These are phyloP conservation scores for Pleurotus tuoliensis DNA, from an alignment of 768 basidiomycete genomes.

Conservation along the genomic window DNA sequence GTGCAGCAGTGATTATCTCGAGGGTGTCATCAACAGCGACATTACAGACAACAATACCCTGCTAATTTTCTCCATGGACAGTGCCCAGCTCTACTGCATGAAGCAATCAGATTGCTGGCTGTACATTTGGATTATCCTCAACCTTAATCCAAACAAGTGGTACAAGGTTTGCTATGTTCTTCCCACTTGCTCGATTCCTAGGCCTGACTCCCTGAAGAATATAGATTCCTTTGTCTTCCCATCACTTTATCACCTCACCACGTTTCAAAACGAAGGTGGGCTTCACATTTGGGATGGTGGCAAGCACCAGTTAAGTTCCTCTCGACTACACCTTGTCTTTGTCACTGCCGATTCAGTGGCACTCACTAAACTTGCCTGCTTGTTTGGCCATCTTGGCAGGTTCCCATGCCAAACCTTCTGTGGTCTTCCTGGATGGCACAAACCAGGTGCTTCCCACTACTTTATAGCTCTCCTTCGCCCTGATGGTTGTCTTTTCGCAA, in stretches of 20 bases:
- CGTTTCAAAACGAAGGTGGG: constrained; percentile 24
- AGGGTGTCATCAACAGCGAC: constrained; percentile 11
- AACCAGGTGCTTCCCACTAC: too few species aligned
- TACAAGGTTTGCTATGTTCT: constrained; percentile 22
- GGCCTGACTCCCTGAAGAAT: too few species aligned
- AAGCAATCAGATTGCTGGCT: constrained; percentile 21
- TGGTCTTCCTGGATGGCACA: too few species aligned
- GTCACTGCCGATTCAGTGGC: too few species aligned
- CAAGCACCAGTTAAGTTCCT: too few species aligned
- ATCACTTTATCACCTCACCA: not conserved
- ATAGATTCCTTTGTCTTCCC: too few species aligned
- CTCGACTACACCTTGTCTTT: too few species aligned
- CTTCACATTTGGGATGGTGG: constrained; percentile 25
- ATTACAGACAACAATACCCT: constrained; percentile 28
- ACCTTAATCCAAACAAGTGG: constrained; percentile 19
- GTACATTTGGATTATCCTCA: constrained; percentile 33
- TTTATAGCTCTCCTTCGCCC: too few species aligned
- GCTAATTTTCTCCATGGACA: constrained; percentile 32
- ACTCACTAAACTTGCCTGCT: too few species aligned
- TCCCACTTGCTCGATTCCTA: constrained; percentile 12
- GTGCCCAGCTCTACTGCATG: constrained; percentile 38
- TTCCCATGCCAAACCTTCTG: too few species aligned
- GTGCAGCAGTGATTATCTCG: constrained; percentile 22
- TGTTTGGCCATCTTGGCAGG: too few species aligned
- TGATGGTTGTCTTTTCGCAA: too few species aligned